A percentile compares a stretch with the other conserved stretches of the same genome.
These are phyloP conservation scores for Cordyceps cateniannulata DNA, from an alignment of 2,329 filamentous ascomycete species.

Conservation along the genomic window DNA sequence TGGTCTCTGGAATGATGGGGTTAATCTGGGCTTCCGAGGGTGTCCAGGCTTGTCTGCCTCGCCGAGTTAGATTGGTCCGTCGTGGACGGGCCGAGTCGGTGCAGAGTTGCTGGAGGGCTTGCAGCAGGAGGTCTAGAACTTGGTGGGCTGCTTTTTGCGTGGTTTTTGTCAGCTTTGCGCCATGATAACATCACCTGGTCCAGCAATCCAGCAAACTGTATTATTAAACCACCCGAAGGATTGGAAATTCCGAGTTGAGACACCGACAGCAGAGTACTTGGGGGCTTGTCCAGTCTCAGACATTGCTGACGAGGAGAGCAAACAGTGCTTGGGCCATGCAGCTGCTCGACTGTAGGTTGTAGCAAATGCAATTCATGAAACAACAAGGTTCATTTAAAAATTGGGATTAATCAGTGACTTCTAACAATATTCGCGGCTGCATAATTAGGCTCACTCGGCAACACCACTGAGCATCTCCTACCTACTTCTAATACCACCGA, in stretches of 20 bases:
- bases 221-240: neutral
- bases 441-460: neutral
- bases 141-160: neutral
- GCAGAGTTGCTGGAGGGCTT: neutral
- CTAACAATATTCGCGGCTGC: neutral
- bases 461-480: too few relatives aligned
- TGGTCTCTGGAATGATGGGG: too few relatives aligned
- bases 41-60: neutral
- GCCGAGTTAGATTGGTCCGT: neutral
- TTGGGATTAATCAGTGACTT: neutral
- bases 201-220: neutral
- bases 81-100: neutral
- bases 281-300: neutral
- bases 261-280: neutral
- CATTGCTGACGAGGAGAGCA: neutral
- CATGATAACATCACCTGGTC: neutral
- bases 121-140: constrained; percentile 8
- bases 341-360: neutral
- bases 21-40: neutral
- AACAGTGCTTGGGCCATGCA: neutral
- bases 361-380: too few relatives aligned
- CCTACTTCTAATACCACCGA: too few relatives aligned
- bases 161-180: neutral
- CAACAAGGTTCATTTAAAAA: neutral
- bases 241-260: neutral